Conservation (phyloP, 2,329 filamentous ascomycete genomes). For the Cercospora sojina region DNA sequence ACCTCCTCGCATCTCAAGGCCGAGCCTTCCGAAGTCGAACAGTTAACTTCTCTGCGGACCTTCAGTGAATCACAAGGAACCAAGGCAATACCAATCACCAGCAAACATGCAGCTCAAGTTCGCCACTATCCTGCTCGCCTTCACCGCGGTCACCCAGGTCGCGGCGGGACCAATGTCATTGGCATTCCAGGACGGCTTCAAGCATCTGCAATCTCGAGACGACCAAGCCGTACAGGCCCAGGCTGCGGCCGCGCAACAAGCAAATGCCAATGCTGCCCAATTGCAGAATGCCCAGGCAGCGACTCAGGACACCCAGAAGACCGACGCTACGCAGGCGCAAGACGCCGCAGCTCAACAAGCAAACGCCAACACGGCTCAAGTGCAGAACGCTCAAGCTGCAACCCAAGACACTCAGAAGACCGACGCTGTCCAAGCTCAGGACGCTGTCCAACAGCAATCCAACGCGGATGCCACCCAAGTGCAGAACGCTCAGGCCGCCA, state of each 20-base stretch:
- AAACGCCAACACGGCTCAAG: neutral
- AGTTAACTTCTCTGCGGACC: neutral
- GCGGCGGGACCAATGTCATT: neutral
- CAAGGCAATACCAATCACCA: neutral
- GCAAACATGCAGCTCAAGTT: neutral
- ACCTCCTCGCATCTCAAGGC: neutral
- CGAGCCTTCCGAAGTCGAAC: neutral
- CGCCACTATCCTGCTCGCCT: slow-evolving; percentile 2
- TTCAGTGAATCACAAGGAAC: neutral
- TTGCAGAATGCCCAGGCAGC: neutral
- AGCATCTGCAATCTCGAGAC: neutral
- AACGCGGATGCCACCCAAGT: neutral
- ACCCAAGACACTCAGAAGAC: neutral
- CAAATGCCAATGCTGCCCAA: neutral
- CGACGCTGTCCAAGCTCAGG: neutral
- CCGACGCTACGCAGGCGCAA: neutral
- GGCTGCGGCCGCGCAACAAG: neutral
- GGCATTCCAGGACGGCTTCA: neutral
- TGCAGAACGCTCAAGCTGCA: neutral
- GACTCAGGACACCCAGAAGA: neutral
- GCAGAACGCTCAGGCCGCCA: neutral
- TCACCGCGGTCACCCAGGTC: neutral
- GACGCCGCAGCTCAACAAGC: neutral
- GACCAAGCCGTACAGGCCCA: neutral
- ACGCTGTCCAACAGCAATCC: neutral